Conservation (phyloP, 768 basidiomycete species). For the Pleurotus pulmonarius region DNA sequence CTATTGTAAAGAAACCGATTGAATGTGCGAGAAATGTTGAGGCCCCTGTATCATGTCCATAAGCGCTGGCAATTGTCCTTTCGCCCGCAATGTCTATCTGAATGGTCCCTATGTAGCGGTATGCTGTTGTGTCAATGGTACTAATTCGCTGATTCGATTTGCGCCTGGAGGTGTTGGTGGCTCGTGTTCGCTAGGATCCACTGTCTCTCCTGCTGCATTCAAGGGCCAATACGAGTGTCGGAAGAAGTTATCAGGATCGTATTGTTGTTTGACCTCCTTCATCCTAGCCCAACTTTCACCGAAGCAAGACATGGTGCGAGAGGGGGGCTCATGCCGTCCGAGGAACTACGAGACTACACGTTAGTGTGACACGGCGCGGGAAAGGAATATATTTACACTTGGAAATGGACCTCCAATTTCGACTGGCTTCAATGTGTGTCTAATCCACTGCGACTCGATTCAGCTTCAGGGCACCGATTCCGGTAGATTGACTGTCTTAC, state of each 20-base stretch:
- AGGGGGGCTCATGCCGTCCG: slow-evolving; percentile 62
- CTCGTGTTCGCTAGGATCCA: slow-evolving; percentile 62
- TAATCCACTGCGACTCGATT: slow-evolving; percentile 60
- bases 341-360: slow-evolving; percentile 51
- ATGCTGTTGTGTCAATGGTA: no score
- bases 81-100: not conserved
- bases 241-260: slow-evolving; percentile 79
- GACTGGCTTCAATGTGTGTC: slow-evolving; percentile 64
- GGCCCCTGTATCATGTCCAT: no score
- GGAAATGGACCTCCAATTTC: slow-evolving; percentile 81
- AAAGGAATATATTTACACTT: slow-evolving; percentile 52
- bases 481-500: slow-evolving; percentile 29
- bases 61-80: not conserved
- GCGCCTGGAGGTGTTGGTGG: slow-evolving; percentile 44
- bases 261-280: slow-evolving; percentile 62
- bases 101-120: no score
- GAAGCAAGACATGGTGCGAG: slow-evolving; percentile 62
- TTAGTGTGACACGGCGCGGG: slow-evolving; percentile 10
- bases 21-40: no score
- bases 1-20: no score
- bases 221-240: slow-evolving; percentile 80
- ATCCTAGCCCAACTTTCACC: slow-evolving; percentile 76
- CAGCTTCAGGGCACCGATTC: no score
- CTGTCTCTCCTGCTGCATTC: slow-evolving; percentile 46
- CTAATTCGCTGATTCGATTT: not conserved